Base-by-base conservation (phyloP, 495 filamentous ascomycete genomes). In the Penicillium desertorum region DNA sequence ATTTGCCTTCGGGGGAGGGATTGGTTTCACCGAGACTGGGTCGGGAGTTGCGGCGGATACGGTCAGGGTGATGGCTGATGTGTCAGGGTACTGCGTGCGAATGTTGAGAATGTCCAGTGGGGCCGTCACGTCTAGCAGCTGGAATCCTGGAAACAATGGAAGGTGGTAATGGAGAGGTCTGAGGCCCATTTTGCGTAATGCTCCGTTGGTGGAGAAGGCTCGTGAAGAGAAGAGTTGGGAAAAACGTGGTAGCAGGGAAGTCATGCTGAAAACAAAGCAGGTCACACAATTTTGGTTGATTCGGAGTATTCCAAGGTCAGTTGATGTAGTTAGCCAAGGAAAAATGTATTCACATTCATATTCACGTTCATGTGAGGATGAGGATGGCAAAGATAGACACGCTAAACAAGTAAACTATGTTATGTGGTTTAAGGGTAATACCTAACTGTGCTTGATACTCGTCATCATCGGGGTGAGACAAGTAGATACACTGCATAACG, bases 51-150 rank as follows among this genome's bases (percentile, higher is more conserved):
- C 52, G 14, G 52, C 52, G 29, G 52, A 55, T 45, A 55, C 32
- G 19, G 52, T 55, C 32, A 55, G 32, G 27, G 52, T 46, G 42
- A 55, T 55, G 43, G n/a, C 30, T 3, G 42, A 44, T 16, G 52
- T 55, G 30, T 46, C 52, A 37, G 52, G 20, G 22, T 55, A 46
- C 9, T 46, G 42, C 4, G 42, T 37, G 14, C 52, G 52, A 10
- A 55, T 55, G 22, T 55, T 55, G 30, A 55, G 52, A 55, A 55
- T 55, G 52, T 55, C 52, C 3, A 55, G 52, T 46, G 52, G 52
- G 8, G 42, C 52, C 3, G 52, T 22, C 5, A 55, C 52, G 19
- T 55, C 52, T 20, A 55, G 32, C 30, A 55, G 43, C 25, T 55
- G 52, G 22, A 55, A 55, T 10, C 52, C 52, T 36, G 52, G 52